Evolutionary conservation across 345 rosid species (phyloP), one percentile per base, ranked within the genome.

Genomic region (Raphanus sativus): DNA sequence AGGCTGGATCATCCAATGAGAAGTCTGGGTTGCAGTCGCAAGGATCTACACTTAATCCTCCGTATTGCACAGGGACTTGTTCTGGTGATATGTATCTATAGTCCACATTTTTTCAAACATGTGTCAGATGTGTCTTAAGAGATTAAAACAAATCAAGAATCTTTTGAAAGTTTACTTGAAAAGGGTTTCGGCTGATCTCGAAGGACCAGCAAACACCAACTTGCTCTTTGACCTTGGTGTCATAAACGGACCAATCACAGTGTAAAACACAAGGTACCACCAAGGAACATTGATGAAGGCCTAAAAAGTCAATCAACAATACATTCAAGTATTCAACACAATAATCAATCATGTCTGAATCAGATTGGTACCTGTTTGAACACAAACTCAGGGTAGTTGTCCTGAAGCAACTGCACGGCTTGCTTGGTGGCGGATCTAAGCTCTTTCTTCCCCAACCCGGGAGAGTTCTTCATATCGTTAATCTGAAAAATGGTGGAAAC

Each of bases 371-470:
- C 97, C 92, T 94, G 97, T 74, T 86, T 94, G 67, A 95, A 89
- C 2, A 92, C 98, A 72, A 94, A 94, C 82, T 92, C 98, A 5
- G 97, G 98, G 72, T 91, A 94, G 77, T 94, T 94, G 71, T 94
- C 98, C 71, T 94, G 98, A 76, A 94, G 92, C 78, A 91, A 71
- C 13, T 87, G 88, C 2, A 94, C 87, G 12, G 97, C 96, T 78
- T 90, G 94, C 36, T 83, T 88, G 38, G 97, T 92, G 0, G 97
- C 97, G 21, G 84, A 71, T 75, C 98, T 83, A 67, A 90, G 97
- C 86, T 90, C 98, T 21, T 77, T 77, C 84, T 91, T 91, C 1
- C 83, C 90, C 1, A 89, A 92, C 36, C 97, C 98, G 0, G 97
- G 96, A 38, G 96, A 89, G 65, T 90, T 91, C 84, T 90, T 92